Base-by-base conservation (phyloP, 2,329 filamentous ascomycete genomes). In the Neofusicoccum kwambonambiense region DNA sequence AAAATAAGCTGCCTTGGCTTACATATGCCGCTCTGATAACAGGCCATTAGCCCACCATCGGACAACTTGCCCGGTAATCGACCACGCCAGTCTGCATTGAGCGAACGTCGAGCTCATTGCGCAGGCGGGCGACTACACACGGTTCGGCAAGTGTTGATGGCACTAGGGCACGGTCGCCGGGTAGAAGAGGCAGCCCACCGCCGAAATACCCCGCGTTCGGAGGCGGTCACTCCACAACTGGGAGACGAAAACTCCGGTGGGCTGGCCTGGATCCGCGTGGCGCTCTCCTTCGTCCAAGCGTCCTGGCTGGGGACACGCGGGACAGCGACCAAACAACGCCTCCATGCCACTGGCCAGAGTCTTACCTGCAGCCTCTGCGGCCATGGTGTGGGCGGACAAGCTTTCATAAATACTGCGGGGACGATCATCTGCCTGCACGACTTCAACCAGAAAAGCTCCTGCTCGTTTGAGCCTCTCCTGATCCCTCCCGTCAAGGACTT, bases 131-230 rank as follows among this genome's bases (percentile, higher is more conserved):
- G 27, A 31, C 5, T 5, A 31, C 27, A 31, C 27, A 31, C 22
- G 27, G 17, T 17, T n/a, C 42, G 42, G 42, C 42, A 45, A 45
- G 19, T 49, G 45, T 17, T 27, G 45, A 34, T 50, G 47, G 47
- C 47, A 34, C 34, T 52, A 17, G 2, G 22, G 22, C 22, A 12
- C 50, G 31, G 7, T 39, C 50, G 50, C 31, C 50, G n/a, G 50
- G 15, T 37, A 52, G 13, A 31, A 13, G 31, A 11, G 27, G 11
- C 15, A 52, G 50, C 50, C 50, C 50, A 37, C 50, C 50, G 50
- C 31, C 50, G 50, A 52, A 52, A 52, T 19, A 37, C 50, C 50
- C 50, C 50, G 50, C 50, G 34, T 52, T 52, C 50, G 47, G 47
- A 27, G 19, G 19, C 45, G 45, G 17, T 12, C 45, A 27, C 47